A percentile compares a stretch with the other conserved stretches of the same genome.
Evolutionary conservation across 2,329 filamentous ascomycete genomes (phyloP).

Genomic region (Arthroderma sp.): DNA sequence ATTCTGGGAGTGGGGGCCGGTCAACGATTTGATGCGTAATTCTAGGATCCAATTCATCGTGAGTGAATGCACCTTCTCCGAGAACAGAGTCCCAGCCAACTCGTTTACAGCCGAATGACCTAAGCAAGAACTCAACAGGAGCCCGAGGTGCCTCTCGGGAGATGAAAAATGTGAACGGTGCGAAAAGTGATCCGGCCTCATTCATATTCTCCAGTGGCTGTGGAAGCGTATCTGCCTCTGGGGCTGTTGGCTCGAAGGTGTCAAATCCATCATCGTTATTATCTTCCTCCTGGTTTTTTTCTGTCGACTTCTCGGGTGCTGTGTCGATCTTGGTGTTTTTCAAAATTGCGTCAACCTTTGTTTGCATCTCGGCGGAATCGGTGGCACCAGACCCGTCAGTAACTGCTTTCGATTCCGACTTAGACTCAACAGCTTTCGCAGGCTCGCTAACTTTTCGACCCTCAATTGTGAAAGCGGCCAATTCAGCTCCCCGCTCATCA

Average conservation of each 20-base stretch:
- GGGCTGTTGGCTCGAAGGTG: constrained; percentile 75
- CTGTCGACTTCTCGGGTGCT: constrained; percentile 30
- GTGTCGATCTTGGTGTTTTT: constrained; percentile 29
- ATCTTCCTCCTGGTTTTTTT: constrained; percentile 33
- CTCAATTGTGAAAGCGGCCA: constrained; percentile 83
- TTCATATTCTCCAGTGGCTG: constrained; percentile 59
- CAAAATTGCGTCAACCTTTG: constrained; percentile 47
- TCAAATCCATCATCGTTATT: constrained; percentile 57
- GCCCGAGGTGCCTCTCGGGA: constrained; percentile 87
- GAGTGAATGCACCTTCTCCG: constrained; percentile 84
- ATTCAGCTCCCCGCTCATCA: constrained; percentile 79
- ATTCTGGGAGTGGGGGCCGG: constrained; percentile 58
- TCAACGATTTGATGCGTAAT: constrained; percentile 98
- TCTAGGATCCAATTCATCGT: constrained; percentile 68
- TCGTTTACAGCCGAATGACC: constrained; percentile 88
- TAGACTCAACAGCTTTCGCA: constrained; percentile 39
- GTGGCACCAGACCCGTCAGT: constrained; percentile 40
- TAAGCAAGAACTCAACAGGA: constrained; percentile 81
- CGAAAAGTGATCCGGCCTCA: constrained; percentile 64
- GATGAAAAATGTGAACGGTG: constrained; percentile 79
- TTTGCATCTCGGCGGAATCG: constrained; percentile 55
- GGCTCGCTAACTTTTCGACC: constrained; percentile 45
- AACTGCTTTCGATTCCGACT: constrained; percentile 39
- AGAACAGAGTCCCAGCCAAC: constrained; percentile 89
- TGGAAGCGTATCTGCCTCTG: constrained; percentile 70